A percentile compares a stretch with the other conserved stretches of the same genome.
Conservation (phyloP, 495 filamentous ascomycete species). For the Podospora australis region DNA sequence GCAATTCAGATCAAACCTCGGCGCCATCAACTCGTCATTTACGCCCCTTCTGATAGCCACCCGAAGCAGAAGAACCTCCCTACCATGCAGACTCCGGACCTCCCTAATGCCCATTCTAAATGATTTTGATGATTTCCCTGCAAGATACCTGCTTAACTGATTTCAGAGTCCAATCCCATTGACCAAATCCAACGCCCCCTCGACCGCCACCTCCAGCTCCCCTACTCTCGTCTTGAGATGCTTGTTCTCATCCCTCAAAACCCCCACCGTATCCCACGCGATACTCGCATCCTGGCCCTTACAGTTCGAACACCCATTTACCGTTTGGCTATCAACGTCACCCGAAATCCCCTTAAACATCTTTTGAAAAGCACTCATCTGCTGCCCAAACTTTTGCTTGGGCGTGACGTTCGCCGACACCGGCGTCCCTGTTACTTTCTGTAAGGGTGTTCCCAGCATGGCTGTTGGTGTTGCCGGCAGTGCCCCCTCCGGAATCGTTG, state of each 20-base stretch:
- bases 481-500: no score
- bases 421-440: conserved; percentile 10
- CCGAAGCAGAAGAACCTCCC: no score
- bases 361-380: conserved; percentile 45
- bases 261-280: conserved; percentile 63
- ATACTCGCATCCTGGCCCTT: conserved; percentile 56
- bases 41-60: no score
- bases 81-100: no score
- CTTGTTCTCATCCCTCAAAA: conserved; percentile 67
- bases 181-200: conserved; percentile 64
- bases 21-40: no score
- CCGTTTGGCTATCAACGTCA: conserved; percentile 12
- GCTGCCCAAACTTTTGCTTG: conserved; percentile 17
- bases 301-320: conserved; percentile 51
- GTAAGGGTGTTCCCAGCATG: no score
- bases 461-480: no score
- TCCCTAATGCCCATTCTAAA: no score
- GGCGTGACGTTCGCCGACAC: conserved; percentile 6
- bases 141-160: no score
- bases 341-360: conserved; percentile 43
- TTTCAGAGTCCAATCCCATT: conserved; percentile 39
- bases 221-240: conserved; percentile 61
- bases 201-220: conserved; percentile 60
- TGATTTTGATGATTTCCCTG: neutral
- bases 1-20: no score